These are phyloP conservation scores for Pseudogymnoascus sp. DNA, from an alignment of 2,329 filamentous ascomycete species.

Conservation along the genomic window DNA sequence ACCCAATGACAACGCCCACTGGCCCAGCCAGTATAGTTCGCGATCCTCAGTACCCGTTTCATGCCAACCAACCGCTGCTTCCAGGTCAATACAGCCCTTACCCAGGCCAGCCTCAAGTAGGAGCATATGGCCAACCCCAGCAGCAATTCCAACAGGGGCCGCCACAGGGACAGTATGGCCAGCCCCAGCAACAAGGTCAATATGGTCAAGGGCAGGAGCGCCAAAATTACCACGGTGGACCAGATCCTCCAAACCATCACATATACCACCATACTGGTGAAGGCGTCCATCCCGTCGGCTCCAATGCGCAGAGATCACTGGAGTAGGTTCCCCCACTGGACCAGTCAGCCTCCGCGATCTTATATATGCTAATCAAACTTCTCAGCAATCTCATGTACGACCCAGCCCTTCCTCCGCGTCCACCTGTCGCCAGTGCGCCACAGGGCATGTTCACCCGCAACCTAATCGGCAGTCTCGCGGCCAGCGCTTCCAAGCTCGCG, in stretches of 20 bases:
- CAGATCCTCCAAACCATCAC: slow-evolving; percentile 14
- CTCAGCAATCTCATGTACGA: background rate
- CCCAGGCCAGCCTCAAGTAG: slow-evolving; percentile 18
- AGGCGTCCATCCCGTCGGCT: slow-evolving; percentile 10
- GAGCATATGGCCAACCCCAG: slow-evolving; percentile 16
- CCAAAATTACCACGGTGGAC: background rate
- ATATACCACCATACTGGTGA: slow-evolving; percentile 19
- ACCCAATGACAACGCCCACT: slow-evolving; percentile 21
- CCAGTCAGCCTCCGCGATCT: slow-evolving; percentile 14
- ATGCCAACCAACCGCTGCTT: slow-evolving; percentile 4
- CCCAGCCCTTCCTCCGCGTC: slow-evolving; percentile 13
- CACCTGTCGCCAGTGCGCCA: slow-evolving; percentile 33
- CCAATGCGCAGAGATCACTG: slow-evolving; percentile 7
- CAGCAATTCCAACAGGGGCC: slow-evolving; percentile 22
- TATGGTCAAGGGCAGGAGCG: background rate
- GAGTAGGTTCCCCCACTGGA: background rate
- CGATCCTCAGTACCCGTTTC: slow-evolving; percentile 25
- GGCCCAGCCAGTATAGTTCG: slow-evolving; percentile 30
- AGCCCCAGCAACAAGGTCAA: slow-evolving; percentile 21
- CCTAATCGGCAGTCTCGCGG: slow-evolving; percentile 82
- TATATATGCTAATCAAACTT: background rate
- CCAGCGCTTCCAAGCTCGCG: slow-evolving; percentile 76
- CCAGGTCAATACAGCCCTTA: slow-evolving; percentile 17
- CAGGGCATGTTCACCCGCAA: slow-evolving; percentile 91
- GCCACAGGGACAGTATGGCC: slow-evolving; percentile 32